Evolutionary conservation across 2,329 filamentous ascomycete species (phyloP), one percentile per base, ranked within the genome.

Genomic region (Dothiorella sarmentorum): DNA sequence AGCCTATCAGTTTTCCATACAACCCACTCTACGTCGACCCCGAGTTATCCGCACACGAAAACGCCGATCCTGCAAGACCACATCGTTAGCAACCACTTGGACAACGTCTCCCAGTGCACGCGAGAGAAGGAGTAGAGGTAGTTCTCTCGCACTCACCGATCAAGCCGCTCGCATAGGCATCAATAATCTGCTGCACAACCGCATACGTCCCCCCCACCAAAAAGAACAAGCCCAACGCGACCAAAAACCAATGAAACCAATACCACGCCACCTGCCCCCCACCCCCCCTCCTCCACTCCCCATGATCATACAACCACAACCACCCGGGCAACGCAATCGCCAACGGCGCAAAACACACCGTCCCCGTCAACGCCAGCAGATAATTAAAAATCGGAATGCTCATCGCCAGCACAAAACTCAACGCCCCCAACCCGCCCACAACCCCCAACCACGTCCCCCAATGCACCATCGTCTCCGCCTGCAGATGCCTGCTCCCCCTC

Each of bases 371-470:
- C 2, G 78, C 79, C 26, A 82, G 75, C 10, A 83, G 66, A 58
- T 82, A 81, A 60, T 78, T 80, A 69, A 83, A 82, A 20, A 81
- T 78, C 1, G 80, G 80, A 26, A 83, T 78, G 3, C 79, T 78
- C 1, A 80, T 75, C 0, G 76, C 76, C 10, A 78, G 63, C 6
- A 77, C 64, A 61, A 74, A 75, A 0, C 79, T 76, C 2, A 75
- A 71, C 1, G 66, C 73, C 51, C 81, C 82, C 60, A 77, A 73
- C 6, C 80, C 37, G 2, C 81, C 31, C 4, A 81, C 72, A 7
- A 83, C 67, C 0, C 73, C 55, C 2, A 73, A 67, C 81, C 81
- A 83, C 0, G 73, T 71, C 0, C 67, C 64, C 78, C 78, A 82
- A 2, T 78, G 80, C 3, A 75, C 56, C 1, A 73, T 17, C 0